Evolutionary conservation across 805 yeast genomes (phyloP).

Genomic region (Monosporozyma aquatica): DNA sequence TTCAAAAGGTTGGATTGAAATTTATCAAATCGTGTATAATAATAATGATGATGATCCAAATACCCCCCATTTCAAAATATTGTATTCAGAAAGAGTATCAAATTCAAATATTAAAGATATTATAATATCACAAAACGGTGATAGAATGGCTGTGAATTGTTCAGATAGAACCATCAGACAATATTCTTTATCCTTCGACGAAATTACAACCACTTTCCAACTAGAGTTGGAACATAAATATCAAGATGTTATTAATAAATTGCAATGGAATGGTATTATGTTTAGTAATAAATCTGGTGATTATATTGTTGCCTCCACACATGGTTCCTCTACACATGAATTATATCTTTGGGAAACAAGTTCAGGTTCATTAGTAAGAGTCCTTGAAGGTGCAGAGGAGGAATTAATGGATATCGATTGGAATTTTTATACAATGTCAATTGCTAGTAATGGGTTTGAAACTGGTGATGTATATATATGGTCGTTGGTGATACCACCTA

Average conservation of each 20-base stretch:
- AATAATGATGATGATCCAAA: neutral
- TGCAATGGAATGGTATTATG: conserved; percentile 80
- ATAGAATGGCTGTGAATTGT: conserved; percentile 62
- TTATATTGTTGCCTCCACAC: conserved; percentile 80
- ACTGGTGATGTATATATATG: conserved; percentile 75
- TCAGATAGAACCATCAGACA: conserved; percentile 71
- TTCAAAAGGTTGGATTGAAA: conserved; percentile 65
- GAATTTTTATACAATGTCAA: conserved; percentile 65
- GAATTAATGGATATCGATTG: conserved; percentile 81
- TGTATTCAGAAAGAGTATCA: conserved; percentile 49
- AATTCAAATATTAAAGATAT: conserved; percentile 64
- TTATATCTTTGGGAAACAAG: conserved; percentile 88
- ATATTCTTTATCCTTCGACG: conserved; percentile 14
- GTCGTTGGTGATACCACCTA: conserved; percentile 76
- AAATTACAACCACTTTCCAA: conserved; percentile 28
- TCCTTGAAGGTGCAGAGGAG: conserved; percentile 79
- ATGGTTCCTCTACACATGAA: conserved; percentile 75
- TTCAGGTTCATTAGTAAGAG: conserved; percentile 80
- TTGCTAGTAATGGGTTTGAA: conserved; percentile 80
- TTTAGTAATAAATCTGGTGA: conserved; percentile 70
- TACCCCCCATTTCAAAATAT: conserved; percentile 21
- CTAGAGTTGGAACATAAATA: conserved; percentile 70
- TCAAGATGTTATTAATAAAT: conserved; percentile 80
- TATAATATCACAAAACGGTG: conserved; percentile 47
- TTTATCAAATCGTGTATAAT: conserved; percentile 33